These are phyloP conservation scores for Ceratorhiza oryzae-sativae DNA, from an alignment of 1,284 basidiomycete genomes.

Conservation along the genomic window DNA sequence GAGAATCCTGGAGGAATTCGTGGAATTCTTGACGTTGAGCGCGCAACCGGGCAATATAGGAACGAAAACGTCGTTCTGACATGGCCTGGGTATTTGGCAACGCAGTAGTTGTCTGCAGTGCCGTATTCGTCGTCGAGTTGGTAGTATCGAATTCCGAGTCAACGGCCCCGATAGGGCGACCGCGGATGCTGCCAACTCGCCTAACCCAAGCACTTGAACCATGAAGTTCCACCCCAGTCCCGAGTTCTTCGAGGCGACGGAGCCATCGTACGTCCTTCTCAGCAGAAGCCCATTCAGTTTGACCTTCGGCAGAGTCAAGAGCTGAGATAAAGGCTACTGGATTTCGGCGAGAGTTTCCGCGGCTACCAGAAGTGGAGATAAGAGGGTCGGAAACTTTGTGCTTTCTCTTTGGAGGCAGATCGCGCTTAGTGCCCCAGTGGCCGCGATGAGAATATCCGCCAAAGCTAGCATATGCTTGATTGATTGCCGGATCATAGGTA, in stretches of 20 bases:
- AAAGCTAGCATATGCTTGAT: constrained; percentile 72
- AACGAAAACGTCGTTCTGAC: constrained; percentile 60
- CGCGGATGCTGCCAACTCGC: constrained; percentile 50
- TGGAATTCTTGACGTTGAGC: constrained; percentile 63
- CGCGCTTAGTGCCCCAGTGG: constrained; percentile 80
- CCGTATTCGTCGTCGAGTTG: constrained; percentile 3
- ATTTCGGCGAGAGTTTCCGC: constrained; percentile 57
- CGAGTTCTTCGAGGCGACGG: constrained; percentile 69
- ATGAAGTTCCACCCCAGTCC: constrained; percentile 53
- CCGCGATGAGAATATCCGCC: constrained; percentile 73
- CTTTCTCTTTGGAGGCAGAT: constrained; percentile 56
- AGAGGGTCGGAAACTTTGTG: constrained; percentile 33
- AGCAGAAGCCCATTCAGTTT: constrained; percentile 74
- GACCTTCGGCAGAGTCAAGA: constrained; percentile 73
- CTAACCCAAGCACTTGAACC: constrained; percentile 51
- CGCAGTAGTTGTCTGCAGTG: constrained; percentile 34
- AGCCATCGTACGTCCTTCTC: constrained; percentile 69
- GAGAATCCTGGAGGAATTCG: constrained; percentile 51
- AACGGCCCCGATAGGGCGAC: constrained; percentile 51
- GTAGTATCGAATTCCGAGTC: constrained; percentile 60
- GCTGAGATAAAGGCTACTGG: constrained; percentile 64
- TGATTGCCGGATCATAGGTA: constrained; percentile 72
- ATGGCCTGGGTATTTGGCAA: constrained; percentile 51
- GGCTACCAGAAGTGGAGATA: constrained; percentile 24
- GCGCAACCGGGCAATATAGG: constrained; percentile 65